phyloP scores from a whole-genome alignment of 1,284 basidiomycete genomes.

The Ceratobasidium sp. region DNA sequence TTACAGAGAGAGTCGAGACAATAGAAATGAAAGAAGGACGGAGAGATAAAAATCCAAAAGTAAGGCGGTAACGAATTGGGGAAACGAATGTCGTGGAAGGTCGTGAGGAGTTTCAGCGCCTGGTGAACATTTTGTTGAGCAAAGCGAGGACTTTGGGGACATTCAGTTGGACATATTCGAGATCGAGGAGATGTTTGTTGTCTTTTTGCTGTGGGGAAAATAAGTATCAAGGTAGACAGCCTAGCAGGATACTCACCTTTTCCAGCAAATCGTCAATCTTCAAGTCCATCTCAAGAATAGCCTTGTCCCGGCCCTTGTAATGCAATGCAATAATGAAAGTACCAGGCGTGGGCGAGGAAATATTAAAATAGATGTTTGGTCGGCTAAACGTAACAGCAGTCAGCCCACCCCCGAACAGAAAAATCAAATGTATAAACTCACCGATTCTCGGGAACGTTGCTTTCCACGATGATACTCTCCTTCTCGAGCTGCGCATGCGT shows the following conservation, averaged over 20 bases:
- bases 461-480: constrained; percentile 98
- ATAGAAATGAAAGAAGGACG: constrained; percentile 9
- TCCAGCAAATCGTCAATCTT: constrained; percentile 98
- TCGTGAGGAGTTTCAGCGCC: constrained; percentile 18
- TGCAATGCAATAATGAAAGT: constrained; percentile 99
- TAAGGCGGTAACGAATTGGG: constrained; percentile 25
- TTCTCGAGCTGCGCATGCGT: constrained; percentile 98
- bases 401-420: constrained; percentile 3
- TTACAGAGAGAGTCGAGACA: constrained; percentile 13
- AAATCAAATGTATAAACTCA: constrained; percentile 52
- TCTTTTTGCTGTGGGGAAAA: constrained; percentile 83
- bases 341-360: constrained; percentile 94
- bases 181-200: constrained; percentile 90
- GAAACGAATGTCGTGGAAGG: constrained; percentile 25
- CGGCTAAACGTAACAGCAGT: constrained; percentile 63
- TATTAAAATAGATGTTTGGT: constrained; percentile 98
- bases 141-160: constrained; percentile 92
- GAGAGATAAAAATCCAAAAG: constrained; percentile 38
- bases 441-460: constrained; percentile 97
- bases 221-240: constrained; percentile 10
- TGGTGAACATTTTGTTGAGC: constrained; percentile 85
- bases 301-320: constrained; percentile 99
- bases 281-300: constrained; percentile 99
- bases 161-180: constrained; percentile 97
- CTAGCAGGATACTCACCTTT: constrained; percentile 65